Conservation (phyloP, 805 yeast species). For the Nakazawaea pomicola region DNA sequence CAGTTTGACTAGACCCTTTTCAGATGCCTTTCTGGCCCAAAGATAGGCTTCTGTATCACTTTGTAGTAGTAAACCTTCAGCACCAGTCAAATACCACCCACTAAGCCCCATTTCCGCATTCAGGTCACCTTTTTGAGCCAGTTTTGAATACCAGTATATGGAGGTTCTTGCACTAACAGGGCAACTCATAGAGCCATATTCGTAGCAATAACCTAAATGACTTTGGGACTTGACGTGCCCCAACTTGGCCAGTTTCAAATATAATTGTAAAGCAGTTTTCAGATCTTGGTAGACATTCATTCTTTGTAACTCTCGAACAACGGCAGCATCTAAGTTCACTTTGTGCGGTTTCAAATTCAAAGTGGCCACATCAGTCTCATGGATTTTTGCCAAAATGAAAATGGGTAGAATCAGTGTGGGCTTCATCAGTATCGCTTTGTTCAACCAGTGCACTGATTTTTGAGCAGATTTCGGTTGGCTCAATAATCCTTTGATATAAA, state of each 20-base stretch:
- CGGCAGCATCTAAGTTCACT: slow-evolving; percentile 23
- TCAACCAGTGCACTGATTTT: slow-evolving; percentile 47
- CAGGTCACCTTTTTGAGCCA: slow-evolving; percentile 60
- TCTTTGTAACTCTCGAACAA: slow-evolving; percentile 27
- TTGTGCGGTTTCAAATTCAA: slow-evolving; percentile 19
- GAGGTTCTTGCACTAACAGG: slow-evolving; percentile 50
- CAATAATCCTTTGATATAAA: slow-evolving; percentile 45
- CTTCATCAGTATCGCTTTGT: slow-evolving; percentile 26
- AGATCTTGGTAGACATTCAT: slow-evolving; percentile 29
- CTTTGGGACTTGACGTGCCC: slow-evolving; percentile 66
- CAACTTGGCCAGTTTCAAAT: slow-evolving; percentile 52
- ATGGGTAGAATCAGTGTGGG: slow-evolving; percentile 17
- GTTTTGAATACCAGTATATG: slow-evolving; percentile 69
- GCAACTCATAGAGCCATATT: slow-evolving; percentile 57
- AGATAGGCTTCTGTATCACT: slow-evolving; percentile 62
- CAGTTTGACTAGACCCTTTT: slow-evolving; percentile 54
- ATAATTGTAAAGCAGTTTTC: slow-evolving; percentile 43
- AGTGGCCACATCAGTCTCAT: slow-evolving; percentile 29
- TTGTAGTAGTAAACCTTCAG: slow-evolving; percentile 42
- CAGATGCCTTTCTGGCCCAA: slow-evolving; percentile 63
- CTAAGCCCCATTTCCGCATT: slow-evolving; percentile 68
- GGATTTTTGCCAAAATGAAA: slow-evolving; percentile 29
- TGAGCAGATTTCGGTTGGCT: slow-evolving; percentile 33
- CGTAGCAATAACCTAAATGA: slow-evolving; percentile 67
- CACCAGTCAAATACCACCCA: slow-evolving; percentile 78